phyloP scores from a whole-genome alignment of 148 eudicot genomes.

The Bassia scoparia region DNA sequence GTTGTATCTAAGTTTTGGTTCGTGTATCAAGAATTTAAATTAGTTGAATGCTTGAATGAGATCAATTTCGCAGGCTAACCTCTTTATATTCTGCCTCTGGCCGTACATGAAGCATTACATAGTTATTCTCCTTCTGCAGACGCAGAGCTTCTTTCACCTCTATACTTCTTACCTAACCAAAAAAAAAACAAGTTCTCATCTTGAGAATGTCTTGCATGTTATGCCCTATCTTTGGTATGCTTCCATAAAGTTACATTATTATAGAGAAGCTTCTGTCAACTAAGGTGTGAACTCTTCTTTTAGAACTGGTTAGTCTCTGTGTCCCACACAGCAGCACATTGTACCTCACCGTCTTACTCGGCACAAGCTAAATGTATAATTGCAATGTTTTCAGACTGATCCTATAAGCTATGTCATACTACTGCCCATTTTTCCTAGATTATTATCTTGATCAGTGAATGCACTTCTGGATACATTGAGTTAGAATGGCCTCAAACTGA shows the following conservation, averaged over 20 bases:
- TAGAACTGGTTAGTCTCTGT: background rate
- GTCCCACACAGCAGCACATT: background rate
- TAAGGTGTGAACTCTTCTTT: background rate
- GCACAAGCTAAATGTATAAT: background rate
- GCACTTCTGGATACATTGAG: background rate
- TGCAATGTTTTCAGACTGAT: background rate
- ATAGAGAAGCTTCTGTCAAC: no score
- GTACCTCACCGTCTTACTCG: background rate
- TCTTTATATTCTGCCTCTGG: constrained; percentile 94
- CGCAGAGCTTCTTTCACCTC: constrained; percentile 90
- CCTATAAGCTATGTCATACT: background rate
- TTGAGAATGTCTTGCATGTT: background rate
- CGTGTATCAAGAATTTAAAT: no score
- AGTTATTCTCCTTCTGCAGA: constrained; percentile 89
- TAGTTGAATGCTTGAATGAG: background rate
- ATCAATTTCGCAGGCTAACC: constrained; percentile 39
- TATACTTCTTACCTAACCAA: constrained; percentile 73
- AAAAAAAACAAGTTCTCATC: background rate
- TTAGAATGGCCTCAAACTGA: no score
- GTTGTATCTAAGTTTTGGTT: background rate
- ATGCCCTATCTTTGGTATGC: no score
- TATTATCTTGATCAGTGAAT: background rate
- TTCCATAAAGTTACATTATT: no score
- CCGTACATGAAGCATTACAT: constrained; percentile 89
- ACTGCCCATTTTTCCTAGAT: background rate